Percentiles rank a stretch among this genome's conserved stretches.
These are phyloP conservation scores for Suillus decipiens DNA, from an alignment of 768 basidiomycete genomes.

Conservation along the genomic window DNA sequence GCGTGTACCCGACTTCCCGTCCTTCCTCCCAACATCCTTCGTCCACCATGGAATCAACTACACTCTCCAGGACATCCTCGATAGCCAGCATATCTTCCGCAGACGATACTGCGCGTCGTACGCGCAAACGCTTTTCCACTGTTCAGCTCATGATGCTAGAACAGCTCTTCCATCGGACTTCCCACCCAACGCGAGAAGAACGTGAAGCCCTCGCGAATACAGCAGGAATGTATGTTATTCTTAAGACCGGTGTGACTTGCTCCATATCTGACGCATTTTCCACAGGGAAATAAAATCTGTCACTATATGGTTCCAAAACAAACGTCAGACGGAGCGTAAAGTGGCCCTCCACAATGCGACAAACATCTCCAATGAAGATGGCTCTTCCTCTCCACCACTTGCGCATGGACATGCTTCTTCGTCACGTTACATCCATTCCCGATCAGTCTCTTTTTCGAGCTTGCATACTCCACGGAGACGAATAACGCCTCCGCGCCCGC, in stretches of 20 bases:
- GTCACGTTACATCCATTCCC: constrained; percentile 35
- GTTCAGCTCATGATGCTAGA: constrained; percentile 72
- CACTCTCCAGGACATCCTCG: constrained; percentile 57
- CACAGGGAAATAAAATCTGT: constrained; percentile 37
- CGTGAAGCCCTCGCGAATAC: constrained; percentile 62
- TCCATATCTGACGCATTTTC: constrained; percentile 15
- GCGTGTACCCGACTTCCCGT: constrained; percentile 4
- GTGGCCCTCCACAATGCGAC: constrained; percentile 45
- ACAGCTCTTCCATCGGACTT: constrained; percentile 68
- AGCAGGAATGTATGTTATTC: constrained; percentile 58
- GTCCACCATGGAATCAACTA: constrained; percentile 19
- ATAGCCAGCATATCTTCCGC: constrained; percentile 53
- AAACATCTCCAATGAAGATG: constrained; percentile 20
- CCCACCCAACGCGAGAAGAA: constrained; percentile 75
- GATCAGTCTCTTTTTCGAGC: constrained; percentile 32
- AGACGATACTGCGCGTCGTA: constrained; percentile 53
- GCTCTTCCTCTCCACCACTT: constrained; percentile 23
- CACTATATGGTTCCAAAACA: constrained; percentile 39
- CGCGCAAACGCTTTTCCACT: constrained; percentile 70
- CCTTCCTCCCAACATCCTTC: not conserved
- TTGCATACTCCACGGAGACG: constrained; percentile 30
- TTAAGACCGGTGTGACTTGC: not conserved
- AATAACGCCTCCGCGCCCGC: constrained; percentile 30
- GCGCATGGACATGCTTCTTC: constrained; percentile 31
- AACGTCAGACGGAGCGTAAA: constrained; percentile 52